Conservation (phyloP, 2,329 filamentous ascomycete genomes). For the Drechslerella coelobrocha region DNA sequence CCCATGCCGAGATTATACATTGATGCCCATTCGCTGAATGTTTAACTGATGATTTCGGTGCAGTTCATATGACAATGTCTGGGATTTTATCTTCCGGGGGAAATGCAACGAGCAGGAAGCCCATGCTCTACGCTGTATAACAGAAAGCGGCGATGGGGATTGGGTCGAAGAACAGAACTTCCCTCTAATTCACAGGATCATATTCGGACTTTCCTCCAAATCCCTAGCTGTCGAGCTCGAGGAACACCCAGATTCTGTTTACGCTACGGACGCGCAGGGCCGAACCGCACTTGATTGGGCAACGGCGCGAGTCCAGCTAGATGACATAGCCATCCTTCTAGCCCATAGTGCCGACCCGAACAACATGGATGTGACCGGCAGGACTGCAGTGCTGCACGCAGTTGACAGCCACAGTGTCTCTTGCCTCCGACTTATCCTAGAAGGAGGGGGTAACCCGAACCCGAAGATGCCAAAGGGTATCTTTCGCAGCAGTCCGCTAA, state of each 20-base stretch:
- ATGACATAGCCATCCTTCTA: constrained; percentile 11
- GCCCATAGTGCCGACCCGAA: constrained; percentile 15
- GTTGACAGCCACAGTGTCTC: constrained; percentile 13
- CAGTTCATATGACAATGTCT: constrained; percentile 23
- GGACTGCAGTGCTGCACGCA: constrained; percentile 12
- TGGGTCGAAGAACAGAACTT: constrained; percentile 12
- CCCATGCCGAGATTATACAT: not conserved
- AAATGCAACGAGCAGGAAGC: constrained; percentile 14
- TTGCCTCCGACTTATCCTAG: constrained; percentile 11
- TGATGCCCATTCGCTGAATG: not conserved
- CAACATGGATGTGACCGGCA: constrained; percentile 19
- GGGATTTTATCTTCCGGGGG: constrained; percentile 7
- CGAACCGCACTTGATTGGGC: constrained; percentile 18
- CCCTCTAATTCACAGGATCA: constrained; percentile 12
- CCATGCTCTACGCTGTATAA: not conserved
- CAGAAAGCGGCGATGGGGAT: constrained; percentile 2
- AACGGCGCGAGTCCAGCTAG: constrained; percentile 10
- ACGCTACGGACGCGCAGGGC: constrained; percentile 2
- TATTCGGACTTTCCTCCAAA: constrained; percentile 1
- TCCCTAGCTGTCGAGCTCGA: not conserved
- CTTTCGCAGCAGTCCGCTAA: constrained; percentile 56
- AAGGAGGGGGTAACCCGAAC: constrained; percentile 55
- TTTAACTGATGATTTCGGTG: not conserved
- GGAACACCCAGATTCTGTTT: constrained; percentile 6
- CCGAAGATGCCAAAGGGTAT: constrained; percentile 53